These are phyloP conservation scores for Atkinsonella texensis DNA, from an alignment of 2,329 filamentous ascomycete species.

Conservation along the genomic window DNA sequence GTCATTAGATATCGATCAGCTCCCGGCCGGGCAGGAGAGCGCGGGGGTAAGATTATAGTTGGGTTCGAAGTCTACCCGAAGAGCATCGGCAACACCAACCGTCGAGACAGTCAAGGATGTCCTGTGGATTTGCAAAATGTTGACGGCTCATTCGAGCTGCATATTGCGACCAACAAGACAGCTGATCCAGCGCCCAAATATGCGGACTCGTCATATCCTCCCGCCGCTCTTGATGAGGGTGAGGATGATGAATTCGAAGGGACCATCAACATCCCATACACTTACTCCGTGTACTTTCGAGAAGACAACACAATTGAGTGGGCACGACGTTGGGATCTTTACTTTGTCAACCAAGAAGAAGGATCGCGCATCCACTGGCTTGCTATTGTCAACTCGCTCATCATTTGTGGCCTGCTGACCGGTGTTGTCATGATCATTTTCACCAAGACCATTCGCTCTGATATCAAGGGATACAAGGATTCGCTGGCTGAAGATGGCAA, in stretches of 20 bases:
- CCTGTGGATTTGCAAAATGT: constrained; percentile 53
- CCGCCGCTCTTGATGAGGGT: constrained; percentile 29
- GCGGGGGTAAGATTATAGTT: constrained; percentile 68
- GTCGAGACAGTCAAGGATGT: constrained; percentile 53
- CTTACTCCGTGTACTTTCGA: constrained; percentile 83
- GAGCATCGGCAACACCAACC: constrained; percentile 53
- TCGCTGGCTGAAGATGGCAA: constrained; percentile 55
- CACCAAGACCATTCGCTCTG: constrained; percentile 62
- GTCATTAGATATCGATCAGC: constrained; percentile 68
- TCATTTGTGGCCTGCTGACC: constrained; percentile 69
- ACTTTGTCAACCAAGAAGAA: constrained; percentile 80
- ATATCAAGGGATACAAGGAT: constrained; percentile 66
- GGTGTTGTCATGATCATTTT: constrained; percentile 73
- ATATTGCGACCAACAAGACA: constrained; percentile 51
- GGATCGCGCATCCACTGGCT: constrained; percentile 77
- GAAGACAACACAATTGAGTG: constrained; percentile 73
- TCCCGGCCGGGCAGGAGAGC: constrained; percentile 53
- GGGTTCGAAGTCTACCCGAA: constrained; percentile 87
- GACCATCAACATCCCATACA: constrained; percentile 65
- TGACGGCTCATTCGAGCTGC: constrained; percentile 55
- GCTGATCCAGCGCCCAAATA: constrained; percentile 34
- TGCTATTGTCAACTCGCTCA: constrained; percentile 75
- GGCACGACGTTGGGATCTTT: constrained; percentile 76
- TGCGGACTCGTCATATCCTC: constrained; percentile 46
- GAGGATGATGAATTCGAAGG: constrained; percentile 52